A percentile compares a stretch with the other conserved stretches of the same genome.
Conservation (phyloP, 306 rosid species). For the Hippophae tibetana region DNA sequence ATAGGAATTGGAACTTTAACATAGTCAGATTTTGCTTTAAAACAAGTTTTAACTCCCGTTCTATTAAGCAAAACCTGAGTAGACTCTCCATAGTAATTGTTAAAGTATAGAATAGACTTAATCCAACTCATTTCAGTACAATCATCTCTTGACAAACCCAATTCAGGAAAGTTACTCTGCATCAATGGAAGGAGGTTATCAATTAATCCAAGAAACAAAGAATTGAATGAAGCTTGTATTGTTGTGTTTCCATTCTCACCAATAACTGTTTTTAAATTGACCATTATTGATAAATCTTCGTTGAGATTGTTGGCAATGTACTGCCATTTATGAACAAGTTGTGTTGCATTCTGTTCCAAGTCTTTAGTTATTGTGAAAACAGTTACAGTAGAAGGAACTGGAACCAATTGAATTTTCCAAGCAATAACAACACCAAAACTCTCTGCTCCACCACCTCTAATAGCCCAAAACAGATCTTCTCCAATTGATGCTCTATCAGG, state of each 20-base stretch:
- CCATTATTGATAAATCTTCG: slow-evolving; percentile 30
- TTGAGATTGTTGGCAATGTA: slow-evolving; percentile 36
- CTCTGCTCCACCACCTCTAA: slow-evolving; percentile 63
- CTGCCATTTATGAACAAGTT: slow-evolving; percentile 53
- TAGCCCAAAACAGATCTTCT: slow-evolving; percentile 67
- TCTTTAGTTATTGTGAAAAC: slow-evolving; percentile 34
- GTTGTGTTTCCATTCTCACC: slow-evolving; percentile 32
- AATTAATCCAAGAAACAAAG: slow-evolving; percentile 44
- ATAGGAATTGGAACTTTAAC: slow-evolving; percentile 44
- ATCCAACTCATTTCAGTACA: slow-evolving; percentile 61
- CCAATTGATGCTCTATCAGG: slow-evolving; percentile 57
- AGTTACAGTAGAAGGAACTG: slow-evolving; percentile 45
- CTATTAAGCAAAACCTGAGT: slow-evolving; percentile 43
- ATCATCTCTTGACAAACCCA: slow-evolving; percentile 33
- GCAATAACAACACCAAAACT: slow-evolving; percentile 55
- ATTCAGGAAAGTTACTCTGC: slow-evolving; percentile 45
- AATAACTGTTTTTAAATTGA: slow-evolving; percentile 22
- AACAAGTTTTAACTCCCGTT: slow-evolving; percentile 29
- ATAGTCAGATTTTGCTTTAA: slow-evolving; percentile 68
- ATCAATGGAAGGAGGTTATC: slow-evolving; percentile 32
- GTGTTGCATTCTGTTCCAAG: slow-evolving; percentile 39
- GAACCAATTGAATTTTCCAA: slow-evolving; percentile 58
- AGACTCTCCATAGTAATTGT: slow-evolving; percentile 29
- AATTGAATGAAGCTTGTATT: slow-evolving; percentile 40
- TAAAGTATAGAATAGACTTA: slow-evolving; percentile 41